Evolutionary conservation across 257 asterid genomes (phyloP), one percentile per base, ranked within the genome.

Genomic region (Catharanthus roseus): DNA sequence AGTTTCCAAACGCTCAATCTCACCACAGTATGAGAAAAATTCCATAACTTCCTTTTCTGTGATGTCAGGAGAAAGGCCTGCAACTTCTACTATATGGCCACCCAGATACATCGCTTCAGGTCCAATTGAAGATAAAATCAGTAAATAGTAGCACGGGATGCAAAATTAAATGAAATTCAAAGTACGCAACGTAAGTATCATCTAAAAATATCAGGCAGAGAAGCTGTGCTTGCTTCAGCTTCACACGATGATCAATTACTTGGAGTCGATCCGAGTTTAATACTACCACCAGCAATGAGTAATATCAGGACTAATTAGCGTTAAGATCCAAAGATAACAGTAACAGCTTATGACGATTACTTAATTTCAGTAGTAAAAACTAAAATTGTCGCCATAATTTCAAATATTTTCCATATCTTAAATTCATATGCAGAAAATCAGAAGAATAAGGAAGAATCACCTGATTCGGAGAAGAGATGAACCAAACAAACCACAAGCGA

Each of bases 1-100:
- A 55, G 84, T 75, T 74, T 85, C 88, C 10, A 82, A 51, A 78
- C 78, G 74, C 58, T 33, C 76, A 60, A 88, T 81, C 51, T 65
- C 79, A 71, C 95, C 95, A 79, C 95, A 88, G 76, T 77, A 79
- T 61, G 77, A 78, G 83, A 88, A 88, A 82, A 88, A 86, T 36
- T 78, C 88, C 65, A 72, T 69, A 60, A 88, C 78, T 53, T 82
- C 91, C 73, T 76, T 80, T 84, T 85, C 77, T 0, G 72, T 67
- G 23, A 82, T 86, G 57, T 79, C 67, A 4, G 89, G 81, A 61
- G 91, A 82, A 72, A 88, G 88, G 39, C 88, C 87, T 6, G 77
- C 74, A 57, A 88, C 86, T 82, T 88, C 95, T 21, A 78, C 89
- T 76, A 75, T 75, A 79, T 81, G 75, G 23, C 71, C 72, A 50